Percentiles rank a stretch among this genome's conserved stretches.
Evolutionary conservation across 768 basidiomycete species (phyloP).

Genomic region (Lactarius sp.): DNA sequence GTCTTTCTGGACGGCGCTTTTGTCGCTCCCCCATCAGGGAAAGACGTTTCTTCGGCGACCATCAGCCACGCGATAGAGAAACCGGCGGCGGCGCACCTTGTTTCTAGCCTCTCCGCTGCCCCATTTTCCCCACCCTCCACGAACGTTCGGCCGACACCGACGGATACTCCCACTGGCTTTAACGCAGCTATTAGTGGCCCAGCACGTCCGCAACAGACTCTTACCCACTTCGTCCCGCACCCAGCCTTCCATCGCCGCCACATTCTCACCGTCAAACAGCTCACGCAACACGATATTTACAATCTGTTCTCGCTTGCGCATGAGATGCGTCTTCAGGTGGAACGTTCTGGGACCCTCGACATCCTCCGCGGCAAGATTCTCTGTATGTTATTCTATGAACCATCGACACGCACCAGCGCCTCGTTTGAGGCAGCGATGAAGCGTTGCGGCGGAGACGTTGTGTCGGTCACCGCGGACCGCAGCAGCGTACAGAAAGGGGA

Average conservation of each 20-base stretch:
- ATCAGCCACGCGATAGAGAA: slow-evolving; percentile 19
- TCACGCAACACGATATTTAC: slow-evolving; percentile 83
- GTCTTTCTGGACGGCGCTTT: slow-evolving; percentile 82
- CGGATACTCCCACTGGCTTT: neutral
- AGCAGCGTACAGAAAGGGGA: slow-evolving; percentile 95
- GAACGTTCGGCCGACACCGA: slow-evolving; percentile 7
- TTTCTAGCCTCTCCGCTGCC: slow-evolving; percentile 3
- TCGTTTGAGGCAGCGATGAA: slow-evolving; percentile 99
- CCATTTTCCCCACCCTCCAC: slow-evolving; percentile 5
- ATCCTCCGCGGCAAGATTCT: slow-evolving; percentile 88
- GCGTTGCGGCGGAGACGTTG: slow-evolving; percentile 91
- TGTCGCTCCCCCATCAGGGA: slow-evolving; percentile 54
- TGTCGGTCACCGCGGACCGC: slow-evolving; percentile 71
- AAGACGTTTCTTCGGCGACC: slow-evolving; percentile 62
- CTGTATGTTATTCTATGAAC: slow-evolving; percentile 92
- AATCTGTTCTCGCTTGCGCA: slow-evolving; percentile 91
- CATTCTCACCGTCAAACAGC: slow-evolving; percentile 92
- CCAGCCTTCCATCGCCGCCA: slow-evolving; percentile 91
- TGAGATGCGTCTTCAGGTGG: slow-evolving; percentile 96
- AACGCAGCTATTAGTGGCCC: slow-evolving; percentile 32
- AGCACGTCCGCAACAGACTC: slow-evolving; percentile 34
- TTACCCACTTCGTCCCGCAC: slow-evolving; percentile 55
- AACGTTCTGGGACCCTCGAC: slow-evolving; percentile 83
- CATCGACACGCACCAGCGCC: slow-evolving; percentile 90
- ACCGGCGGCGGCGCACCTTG: slow-evolving; percentile 1